Evolutionary conservation across 306 rosid genomes (phyloP), one percentile per base, ranked within the genome.

Genomic region (Sindora glabra): DNA sequence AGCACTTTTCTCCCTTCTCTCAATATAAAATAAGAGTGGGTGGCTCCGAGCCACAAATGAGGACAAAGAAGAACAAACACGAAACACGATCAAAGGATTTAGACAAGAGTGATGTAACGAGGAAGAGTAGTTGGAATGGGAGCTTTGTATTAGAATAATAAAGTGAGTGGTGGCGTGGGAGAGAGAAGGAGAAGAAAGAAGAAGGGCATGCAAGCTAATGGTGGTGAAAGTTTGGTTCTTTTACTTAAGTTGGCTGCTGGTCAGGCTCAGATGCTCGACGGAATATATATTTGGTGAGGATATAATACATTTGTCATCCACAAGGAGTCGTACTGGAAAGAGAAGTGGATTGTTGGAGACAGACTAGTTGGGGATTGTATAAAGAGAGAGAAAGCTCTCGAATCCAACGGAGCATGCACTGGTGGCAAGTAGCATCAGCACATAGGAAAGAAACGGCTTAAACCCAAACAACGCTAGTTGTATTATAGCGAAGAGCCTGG

Each of bases 1-100:
- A 64, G 34, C 62, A 41, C 59, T 8, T 61, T 26, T n/a, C 29
- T 62, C 22, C 15, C 18, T 12, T 41, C 29, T 54, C 19, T 11
- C 41, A 22, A 16, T 17, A 17, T 24, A 3, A 5, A 34, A n/a
- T 54, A 44, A 21, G 22, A 23, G 26, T 22, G 40, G n/a, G n/a
- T n/a, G n/a, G n/a, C n/a, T n/a, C n/a, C n/a, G n/a, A n/a, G 69
- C 10, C 2, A 77, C 75, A 72, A 75, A 79, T 78, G 84, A 46
- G 66, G 82, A 81, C 78, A 81, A 79, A 64, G 68, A 69, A 83
- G 82, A 77, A 70, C 51, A 69, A 55, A 57, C 65, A 74, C 69
- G 69, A 73, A 73, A 69, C 77, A 79, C 69, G 74, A 16, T 48
- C 68, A 47, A 49, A 56, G 53, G 52, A 50, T 29, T 48, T 30